These are phyloP conservation scores for Nephromyces sp. DNA, from an alignment of 169 alveolate genomes.

Conservation along the genomic window DNA sequence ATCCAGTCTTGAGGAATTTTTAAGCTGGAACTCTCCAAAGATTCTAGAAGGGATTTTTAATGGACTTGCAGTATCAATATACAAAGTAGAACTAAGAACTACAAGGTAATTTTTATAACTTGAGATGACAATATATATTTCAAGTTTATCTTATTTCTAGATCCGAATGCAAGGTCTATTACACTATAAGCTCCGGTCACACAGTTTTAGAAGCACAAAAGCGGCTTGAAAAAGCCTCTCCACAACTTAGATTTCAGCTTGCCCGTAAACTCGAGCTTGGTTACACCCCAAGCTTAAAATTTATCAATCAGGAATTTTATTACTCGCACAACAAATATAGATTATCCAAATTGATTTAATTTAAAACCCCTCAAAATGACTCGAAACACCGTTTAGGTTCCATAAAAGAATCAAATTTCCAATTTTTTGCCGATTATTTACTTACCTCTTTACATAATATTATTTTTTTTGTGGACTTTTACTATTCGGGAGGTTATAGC, in stretches of 20 bases:
- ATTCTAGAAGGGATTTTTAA: conserved; percentile 21
- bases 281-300: conserved; percentile 24
- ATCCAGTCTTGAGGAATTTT: conserved; percentile 28
- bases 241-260: conserved; percentile 23
- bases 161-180: conserved; percentile 22
- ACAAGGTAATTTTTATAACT: conserved; percentile 7
- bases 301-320: no score
- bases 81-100: conserved; percentile 26
- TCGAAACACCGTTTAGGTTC: no score
- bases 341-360: no score
- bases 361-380: no score
- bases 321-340: no score
- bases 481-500: no score
- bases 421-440: no score
- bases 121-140: background rate
- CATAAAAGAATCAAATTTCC: no score
- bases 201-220: conserved; percentile 20
- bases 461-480: no score
- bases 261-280: conserved; percentile 33
- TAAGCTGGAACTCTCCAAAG: conserved; percentile 31
- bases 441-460: no score
- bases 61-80: conserved; percentile 25
- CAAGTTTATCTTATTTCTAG: background rate
- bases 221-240: conserved; percentile 26
- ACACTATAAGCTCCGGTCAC: conserved; percentile 19